Evolutionary conservation across 306 rosid species (phyloP).

Genomic region (Morella rubra): DNA sequence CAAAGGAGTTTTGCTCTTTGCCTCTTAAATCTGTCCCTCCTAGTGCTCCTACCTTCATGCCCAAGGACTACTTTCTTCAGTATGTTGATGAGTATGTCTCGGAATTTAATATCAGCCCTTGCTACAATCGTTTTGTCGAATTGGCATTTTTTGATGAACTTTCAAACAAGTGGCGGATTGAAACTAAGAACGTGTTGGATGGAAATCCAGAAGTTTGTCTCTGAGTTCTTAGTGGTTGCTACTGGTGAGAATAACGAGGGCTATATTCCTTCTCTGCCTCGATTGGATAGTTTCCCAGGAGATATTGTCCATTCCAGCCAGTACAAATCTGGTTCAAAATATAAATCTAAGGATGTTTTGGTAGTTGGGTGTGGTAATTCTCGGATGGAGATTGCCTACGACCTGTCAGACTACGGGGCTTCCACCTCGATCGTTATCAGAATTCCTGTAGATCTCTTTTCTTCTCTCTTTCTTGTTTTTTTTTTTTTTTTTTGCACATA

Average conservation of each 20-base stretch:
- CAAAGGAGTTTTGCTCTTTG: conserved; percentile 40
- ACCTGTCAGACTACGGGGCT: conserved; percentile 15
- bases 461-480: neutral
- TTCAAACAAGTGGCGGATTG: conserved; percentile 31
- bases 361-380: conserved; percentile 72
- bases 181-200: neutral
- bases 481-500: no score
- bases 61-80: conserved; percentile 28
- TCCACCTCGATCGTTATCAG: conserved; percentile 28
- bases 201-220: conserved; percentile 16
- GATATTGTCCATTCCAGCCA: conserved; percentile 42
- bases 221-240: conserved; percentile 41
- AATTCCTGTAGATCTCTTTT: conserved; percentile 40
- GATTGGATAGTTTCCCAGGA: conserved; percentile 42
- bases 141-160: conserved; percentile 12
- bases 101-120: conserved; percentile 33
- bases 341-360: conserved; percentile 37
- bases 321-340: conserved; percentile 41
- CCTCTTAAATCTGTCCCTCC: conserved; percentile 37
- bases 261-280: conserved; percentile 29
- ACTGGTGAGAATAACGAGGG: conserved; percentile 39
- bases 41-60: conserved; percentile 25
- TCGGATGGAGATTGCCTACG: conserved; percentile 63
- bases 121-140: conserved; percentile 31
- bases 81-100: conserved; percentile 36